Evolutionary conservation across 306 rosid genomes (phyloP), one percentile per base, ranked within the genome.

Genomic region (Ceratonia siliqua): DNA sequence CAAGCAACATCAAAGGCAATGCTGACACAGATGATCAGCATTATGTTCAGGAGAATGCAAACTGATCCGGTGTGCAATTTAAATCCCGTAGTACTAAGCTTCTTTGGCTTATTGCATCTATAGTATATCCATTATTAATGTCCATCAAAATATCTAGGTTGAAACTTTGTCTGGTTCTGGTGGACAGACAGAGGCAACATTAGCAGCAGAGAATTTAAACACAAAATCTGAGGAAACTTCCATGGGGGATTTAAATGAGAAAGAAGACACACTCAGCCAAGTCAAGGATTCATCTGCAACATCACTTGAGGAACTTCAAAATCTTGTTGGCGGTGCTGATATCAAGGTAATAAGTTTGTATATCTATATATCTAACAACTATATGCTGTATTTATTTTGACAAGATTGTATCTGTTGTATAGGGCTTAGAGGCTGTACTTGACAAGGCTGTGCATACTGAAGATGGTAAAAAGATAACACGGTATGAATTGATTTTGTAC

Each of bases 1-100:
- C 98, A 94, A 84, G 97, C 95, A 78, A 94, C 97, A 12, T 90
- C 98, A 68, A 94, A 94, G 88, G 97, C 98, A 74, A 94, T 94
- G 98, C 87, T 94, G 79, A 90, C 96, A 7, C 98, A 94, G 83
- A 94, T 94, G 96, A 83, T 90, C 81, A 91, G 96, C 90, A 90
- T 94, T 69, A 41, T 89, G 72, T 85, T 91, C 78, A 87, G 90
- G 88, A 91, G 96, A 83, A 94, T 94, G 97, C 97, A 94, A 85
- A 91, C 91, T 35, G 93, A 91, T 71, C 90, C 75, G 85, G 98
- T 91, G 79, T 58, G 79, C 12, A 63, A 53, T 81, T 54, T 24
- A 74, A 57, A 81, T 81, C 67, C 36, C 30, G 46, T 17, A 6
- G 25, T 70, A 72, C 39, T 65, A 58, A 43, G 79, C 73, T 41